Evolutionary conservation across 768 basidiomycete genomes (phyloP).

Genomic region (Glaciozyma antarctica): DNA sequence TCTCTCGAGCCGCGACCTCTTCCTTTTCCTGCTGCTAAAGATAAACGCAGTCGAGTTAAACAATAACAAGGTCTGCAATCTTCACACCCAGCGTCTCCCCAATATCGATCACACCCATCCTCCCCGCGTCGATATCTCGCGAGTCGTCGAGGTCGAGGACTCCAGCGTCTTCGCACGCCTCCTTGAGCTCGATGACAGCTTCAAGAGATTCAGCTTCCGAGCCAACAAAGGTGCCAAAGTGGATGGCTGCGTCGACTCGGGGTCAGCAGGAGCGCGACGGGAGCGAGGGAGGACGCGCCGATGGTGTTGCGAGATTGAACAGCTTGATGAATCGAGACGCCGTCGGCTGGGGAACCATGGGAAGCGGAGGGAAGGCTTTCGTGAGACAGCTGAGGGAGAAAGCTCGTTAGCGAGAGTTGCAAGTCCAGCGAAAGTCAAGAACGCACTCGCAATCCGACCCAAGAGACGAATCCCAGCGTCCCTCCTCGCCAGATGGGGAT

Average conservation of each 20-base stretch:
- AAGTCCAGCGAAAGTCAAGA: neutral
- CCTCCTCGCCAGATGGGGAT: slow-evolving; percentile 47
- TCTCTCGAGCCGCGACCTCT: too few species aligned
- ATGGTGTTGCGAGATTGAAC: slow-evolving; percentile 42
- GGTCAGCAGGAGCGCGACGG: neutral
- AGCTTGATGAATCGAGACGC: slow-evolving; percentile 41
- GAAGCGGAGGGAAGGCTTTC: slow-evolving; percentile 39
- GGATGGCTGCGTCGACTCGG: slow-evolving; percentile 36
- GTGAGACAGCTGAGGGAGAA: slow-evolving; percentile 34
- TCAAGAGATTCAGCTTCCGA: slow-evolving; percentile 44
- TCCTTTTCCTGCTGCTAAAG: too few species aligned
- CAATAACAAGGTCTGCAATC: slow-evolving; percentile 33
- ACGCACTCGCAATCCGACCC: slow-evolving; percentile 42
- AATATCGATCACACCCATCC: slow-evolving; percentile 22
- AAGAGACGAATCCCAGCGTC: slow-evolving; percentile 41
- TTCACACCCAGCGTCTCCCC: slow-evolving; percentile 44
- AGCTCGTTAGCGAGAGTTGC: neutral
- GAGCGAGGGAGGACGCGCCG: slow-evolving; percentile 23
- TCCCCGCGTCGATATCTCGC: neutral
- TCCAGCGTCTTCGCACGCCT: slow-evolving; percentile 24
- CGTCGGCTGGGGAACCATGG: slow-evolving; percentile 45
- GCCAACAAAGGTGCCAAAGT: slow-evolving; percentile 46
- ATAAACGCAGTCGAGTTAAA: neutral
- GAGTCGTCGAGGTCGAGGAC: neutral
- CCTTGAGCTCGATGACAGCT: slow-evolving; percentile 39